Base-by-base conservation (phyloP, 805 yeast species). In the Tetrapisispora pingtungensis region DNA sequence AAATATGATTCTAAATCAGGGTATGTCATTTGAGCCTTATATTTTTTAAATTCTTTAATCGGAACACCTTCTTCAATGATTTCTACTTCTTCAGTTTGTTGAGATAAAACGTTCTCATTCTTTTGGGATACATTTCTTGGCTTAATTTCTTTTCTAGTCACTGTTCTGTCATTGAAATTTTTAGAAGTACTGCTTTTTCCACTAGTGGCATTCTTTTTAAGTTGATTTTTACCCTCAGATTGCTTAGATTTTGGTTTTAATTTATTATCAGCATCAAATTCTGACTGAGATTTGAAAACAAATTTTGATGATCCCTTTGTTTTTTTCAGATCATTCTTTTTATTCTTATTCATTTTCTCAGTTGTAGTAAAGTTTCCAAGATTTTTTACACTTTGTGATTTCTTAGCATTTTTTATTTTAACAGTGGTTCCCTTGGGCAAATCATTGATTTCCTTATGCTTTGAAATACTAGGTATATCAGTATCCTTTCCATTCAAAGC, bases 1-100 rank as follows among this genome's bases (percentile, higher is more conserved):
- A 73, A 74, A 54, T 82, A 81, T 17, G 71, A 69, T 10, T 67
- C 62, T 51, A 80, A 55, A 26, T 73, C 65, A 10, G 73, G 74
- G 52, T 74, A 80, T 0, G 69, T 61, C 41, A 75, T 61, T 41
- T 64, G 66, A 4, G 81, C 76, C 4, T 52, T 59, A 22, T 55
- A 50, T 3, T 73, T 61, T 7, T 70, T 69, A 36, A 55, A 59
- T 36, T 58, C 63, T 32, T 58, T 56, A 12, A 54, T 43, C 18
- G 70, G 59, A 34, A 54, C 56, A 43, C 66, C 66, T 48, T 61
- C 66, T 48, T 61, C 66, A 17, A 53, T 38, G 6, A 28, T 4
- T 10, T 10, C 31, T 5, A 14, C 31, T 14, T 10, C n/a, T 26
- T 26, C 28, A 26, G 7, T 26, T 26, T 8, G 7, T 8, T 7